Base-by-base conservation (phyloP, 2,329 filamentous ascomycete species). In the Stachybotrys echinatus region DNA sequence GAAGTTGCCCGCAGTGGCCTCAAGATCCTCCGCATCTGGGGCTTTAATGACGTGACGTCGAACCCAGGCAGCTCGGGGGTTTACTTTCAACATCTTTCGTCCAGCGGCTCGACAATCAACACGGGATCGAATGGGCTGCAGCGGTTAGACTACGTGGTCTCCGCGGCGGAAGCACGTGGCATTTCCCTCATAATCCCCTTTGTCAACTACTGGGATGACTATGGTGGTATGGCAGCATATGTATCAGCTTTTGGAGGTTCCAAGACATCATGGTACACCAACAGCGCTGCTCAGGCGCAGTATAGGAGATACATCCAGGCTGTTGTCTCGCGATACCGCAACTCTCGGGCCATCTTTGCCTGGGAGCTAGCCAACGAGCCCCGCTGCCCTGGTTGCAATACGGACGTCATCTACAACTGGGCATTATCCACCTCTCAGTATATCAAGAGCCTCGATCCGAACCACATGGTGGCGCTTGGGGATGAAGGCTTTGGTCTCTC, bases 171-270 rank as follows among this genome's bases (percentile, higher is more conserved):
- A 63, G 68, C 71, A 40, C 71, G 79, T 48, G 78, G 77, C 3
- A 72, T 87, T 55, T 84, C 84, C 63, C 67, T 87, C 12, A 82
- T 87, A 54, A 76, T 84, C 60, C 77, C 80, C 54, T 81, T 85
- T 34, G 80, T 86, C 42, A 87, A 87, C 65, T 83, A 86, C 65
- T 88, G 83, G 82, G 70, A 69, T 37, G 84, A 87, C 58, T 85
- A 84, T 31, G 84, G 83, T 18, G 84, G 84, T 22, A 86, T 87
- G 62, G 69, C 71, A 18, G 78, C 80, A 10, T 87, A 86, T 60
- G 73, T 76, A 38, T 70, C 64, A 6, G 79, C 77, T 8, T 85
- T 81, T 55, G 81, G 80, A 37, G 79, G 77, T 38, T 66, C 59
- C 50, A 69, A 77, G 50, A 70, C 70, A 14, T 67, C 68, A 5